These are phyloP conservation scores for Pseudisothecium myosuroides DNA, from an alignment of 225 moss, liverwort and hornwort genomes.

Conservation along the genomic window DNA sequence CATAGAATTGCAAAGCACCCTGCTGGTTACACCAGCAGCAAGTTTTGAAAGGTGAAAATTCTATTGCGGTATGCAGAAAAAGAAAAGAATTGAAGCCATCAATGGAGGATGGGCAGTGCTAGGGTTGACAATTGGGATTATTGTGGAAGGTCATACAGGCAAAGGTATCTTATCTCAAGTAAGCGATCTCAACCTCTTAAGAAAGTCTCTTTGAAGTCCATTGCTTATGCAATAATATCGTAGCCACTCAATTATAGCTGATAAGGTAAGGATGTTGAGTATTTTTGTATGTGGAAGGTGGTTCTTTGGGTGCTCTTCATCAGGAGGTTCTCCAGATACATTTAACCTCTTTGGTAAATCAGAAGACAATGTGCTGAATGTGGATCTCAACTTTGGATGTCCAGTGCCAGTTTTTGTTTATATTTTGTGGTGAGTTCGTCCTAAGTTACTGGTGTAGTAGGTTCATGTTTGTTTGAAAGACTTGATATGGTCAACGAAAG, in stretches of 20 bases:
- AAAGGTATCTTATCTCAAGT: constrained; percentile 87
- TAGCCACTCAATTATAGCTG: neutral
- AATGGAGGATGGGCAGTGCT: constrained; percentile 95
- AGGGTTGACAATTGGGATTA: constrained; percentile 72
- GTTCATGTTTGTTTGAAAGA: neutral
- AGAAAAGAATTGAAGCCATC: constrained; percentile 64
- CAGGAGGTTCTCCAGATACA: neutral
- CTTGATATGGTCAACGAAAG: neutral
- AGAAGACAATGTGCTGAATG: neutral
- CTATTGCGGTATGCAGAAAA: constrained; percentile 32
- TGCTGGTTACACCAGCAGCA: neutral
- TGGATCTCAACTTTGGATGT: neutral
- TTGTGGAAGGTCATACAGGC: constrained; percentile 80
- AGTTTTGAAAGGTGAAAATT: neutral
- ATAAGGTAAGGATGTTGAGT: neutral
- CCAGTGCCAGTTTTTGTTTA: neutral
- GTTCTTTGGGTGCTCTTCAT: constrained; percentile 1
- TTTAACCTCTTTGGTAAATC: neutral
- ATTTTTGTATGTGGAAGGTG: neutral
- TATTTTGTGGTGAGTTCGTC: neutral
- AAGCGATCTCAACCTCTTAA: neutral
- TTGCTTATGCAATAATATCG: neutral
- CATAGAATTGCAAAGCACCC: neutral
- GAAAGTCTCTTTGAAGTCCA: neutral
- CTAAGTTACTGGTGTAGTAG: neutral